Conservation (phyloP, 169 alveolate species). For the Besnoitia besnoiti region DNA sequence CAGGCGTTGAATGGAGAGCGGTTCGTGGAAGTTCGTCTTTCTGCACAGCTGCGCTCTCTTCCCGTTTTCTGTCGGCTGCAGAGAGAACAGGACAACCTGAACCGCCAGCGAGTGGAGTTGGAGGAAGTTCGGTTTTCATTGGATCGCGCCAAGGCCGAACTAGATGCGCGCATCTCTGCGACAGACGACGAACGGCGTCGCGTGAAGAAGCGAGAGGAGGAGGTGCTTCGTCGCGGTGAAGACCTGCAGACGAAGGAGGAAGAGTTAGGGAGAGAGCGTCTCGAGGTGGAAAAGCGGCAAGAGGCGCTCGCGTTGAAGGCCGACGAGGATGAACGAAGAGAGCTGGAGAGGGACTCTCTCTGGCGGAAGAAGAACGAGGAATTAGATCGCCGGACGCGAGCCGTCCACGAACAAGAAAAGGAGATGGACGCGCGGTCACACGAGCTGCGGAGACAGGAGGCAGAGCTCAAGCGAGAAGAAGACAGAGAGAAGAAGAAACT, state of each 20-base stretch:
- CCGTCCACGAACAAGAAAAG: background rate
- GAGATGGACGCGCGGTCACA: background rate
- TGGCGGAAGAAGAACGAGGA: slow-evolving; percentile 1
- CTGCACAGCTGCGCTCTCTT: too few species aligned
- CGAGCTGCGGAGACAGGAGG: background rate
- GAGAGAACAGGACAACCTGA: background rate
- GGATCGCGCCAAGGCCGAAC: slow-evolving; percentile 14
- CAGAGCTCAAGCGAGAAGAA: background rate
- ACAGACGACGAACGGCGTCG: background rate
- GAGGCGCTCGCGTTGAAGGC: background rate
- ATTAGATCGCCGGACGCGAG: background rate
- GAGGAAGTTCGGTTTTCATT: background rate
- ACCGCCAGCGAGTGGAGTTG: background rate
- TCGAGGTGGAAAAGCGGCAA: background rate
- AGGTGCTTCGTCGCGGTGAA: background rate
- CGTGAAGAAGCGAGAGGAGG: slow-evolving; percentile 9
- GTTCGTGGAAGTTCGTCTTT: background rate
- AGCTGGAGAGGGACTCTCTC: background rate
- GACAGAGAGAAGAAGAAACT: background rate
- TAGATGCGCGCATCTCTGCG: background rate
- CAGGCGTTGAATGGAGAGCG: background rate
- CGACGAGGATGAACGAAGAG: background rate
- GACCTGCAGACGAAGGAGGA: background rate
- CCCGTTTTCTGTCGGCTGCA: too few species aligned
- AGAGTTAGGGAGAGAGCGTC: background rate